Base-by-base conservation (phyloP, 2,329 filamentous ascomycete species). In the Sordariomycetes sp. region DNA sequence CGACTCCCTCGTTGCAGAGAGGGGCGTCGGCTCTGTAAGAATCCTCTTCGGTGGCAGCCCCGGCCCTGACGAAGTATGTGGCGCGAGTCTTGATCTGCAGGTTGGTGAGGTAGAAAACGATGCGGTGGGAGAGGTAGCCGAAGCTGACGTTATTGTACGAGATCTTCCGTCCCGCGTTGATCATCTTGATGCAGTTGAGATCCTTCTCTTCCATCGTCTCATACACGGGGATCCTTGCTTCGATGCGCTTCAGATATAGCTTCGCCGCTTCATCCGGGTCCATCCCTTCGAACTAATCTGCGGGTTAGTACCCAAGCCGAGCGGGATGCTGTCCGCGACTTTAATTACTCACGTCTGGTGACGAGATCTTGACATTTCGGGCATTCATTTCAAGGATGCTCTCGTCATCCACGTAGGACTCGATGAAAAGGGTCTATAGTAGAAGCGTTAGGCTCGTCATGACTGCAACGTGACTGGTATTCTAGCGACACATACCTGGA, bases 101-200 rank as follows among this genome's bases (percentile, higher is more conserved):
- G 66, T 99, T 99, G 66, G 96, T 89, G 53, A 99, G 82, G 70
- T 97, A 99, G 72, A 99, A 99, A 57, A 99, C 92, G 62, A 99
- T 99, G 60, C 94, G 85, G 69, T 99, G 91, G 0, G 91, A 95
- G 35, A 99, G 80, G 67, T 99, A 99, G 64, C 91, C 92, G 70
- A 99, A 97, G 66, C 87, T 91, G 68, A 94, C 89, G 63, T 97
- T 96, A 74, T 99, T 99, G 71, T 97, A 92, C 64, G 92, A 87
- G 66, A 99, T 87, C 63, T 90, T 85, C 66, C 92, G 84, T 52
- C 94, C 94, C 8, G 94, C 94, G 64, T 99, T 99, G 68, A 97
- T 95, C 92, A 99, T 96, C 75, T 96, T 96, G 74, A 99, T 92
- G 73, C 92, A 99, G 69, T 97, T 96, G 61, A 99, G 79, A 62